A percentile compares a stretch with the other conserved stretches of the same genome.
Evolutionary conservation across 768 basidiomycete species (phyloP).

Genomic region (Neoboletus magnificus): DNA sequence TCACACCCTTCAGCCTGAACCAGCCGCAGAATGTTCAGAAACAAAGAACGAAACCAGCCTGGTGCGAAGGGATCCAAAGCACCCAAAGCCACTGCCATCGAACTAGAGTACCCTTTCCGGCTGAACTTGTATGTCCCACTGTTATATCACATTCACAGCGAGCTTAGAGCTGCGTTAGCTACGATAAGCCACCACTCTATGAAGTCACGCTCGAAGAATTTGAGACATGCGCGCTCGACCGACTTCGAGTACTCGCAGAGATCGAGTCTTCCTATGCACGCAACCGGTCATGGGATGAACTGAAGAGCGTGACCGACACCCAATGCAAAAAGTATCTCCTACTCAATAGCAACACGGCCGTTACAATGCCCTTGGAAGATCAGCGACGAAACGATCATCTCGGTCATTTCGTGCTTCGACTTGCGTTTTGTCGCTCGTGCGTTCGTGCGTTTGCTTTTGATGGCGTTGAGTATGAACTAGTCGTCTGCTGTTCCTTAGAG

Average conservation of each 20-base stretch:
- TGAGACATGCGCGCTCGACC: constrained; percentile 83
- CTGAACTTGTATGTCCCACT: constrained; percentile 70
- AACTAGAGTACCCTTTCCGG: constrained; percentile 53
- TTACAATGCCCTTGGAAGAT: constrained; percentile 44
- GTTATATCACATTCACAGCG: not conserved
- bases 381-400: constrained; percentile 84
- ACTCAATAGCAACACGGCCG: constrained; percentile 55
- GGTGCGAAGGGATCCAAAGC: not conserved
- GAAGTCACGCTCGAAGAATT: constrained; percentile 96
- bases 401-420: constrained; percentile 88
- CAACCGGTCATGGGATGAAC: constrained; percentile 77
- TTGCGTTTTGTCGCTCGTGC: constrained; percentile 96
- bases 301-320: constrained; percentile 54
- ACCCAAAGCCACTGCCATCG: not conserved
- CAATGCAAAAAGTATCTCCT: constrained; percentile 79
- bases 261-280: constrained; percentile 88
- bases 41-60: constrained; percentile 8
- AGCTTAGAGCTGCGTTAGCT: constrained; percentile 47
- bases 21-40: constrained; percentile 18
- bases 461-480: not conserved
- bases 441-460: constrained; percentile 31
- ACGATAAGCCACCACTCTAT: constrained; percentile 77
- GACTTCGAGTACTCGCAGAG: constrained; percentile 84
- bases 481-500: constrained; percentile 44
- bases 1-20: not conserved